Percentiles rank a stretch among this genome's conserved stretches.
Conservation (phyloP, 1,284 basidiomycete genomes). For the Cryptococcus maquisensis region DNA sequence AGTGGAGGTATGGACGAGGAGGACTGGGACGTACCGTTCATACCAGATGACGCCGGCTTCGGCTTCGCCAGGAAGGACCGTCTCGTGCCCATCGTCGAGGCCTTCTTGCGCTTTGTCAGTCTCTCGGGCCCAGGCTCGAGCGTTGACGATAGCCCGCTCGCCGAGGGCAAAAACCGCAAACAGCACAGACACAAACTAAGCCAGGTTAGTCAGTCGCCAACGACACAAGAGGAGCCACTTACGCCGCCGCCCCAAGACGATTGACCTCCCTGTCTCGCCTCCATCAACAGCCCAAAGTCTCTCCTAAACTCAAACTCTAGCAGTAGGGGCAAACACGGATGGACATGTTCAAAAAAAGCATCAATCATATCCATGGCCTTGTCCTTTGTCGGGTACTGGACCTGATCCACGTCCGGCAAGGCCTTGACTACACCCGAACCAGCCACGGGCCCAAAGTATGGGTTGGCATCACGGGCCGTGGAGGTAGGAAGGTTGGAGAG, state of each 20-base stretch:
- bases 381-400: constrained; percentile 76
- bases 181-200: constrained; percentile 72
- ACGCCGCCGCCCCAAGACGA: constrained; percentile 15
- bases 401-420: constrained; percentile 75
- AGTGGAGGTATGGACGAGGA: neutral
- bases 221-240: neutral
- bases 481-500: constrained; percentile 10
- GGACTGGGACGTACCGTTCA: constrained; percentile 32
- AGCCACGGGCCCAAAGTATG: constrained; percentile 82
- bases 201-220: neutral
- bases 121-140: constrained; percentile 56
- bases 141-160: constrained; percentile 56
- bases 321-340: constrained; percentile 77
- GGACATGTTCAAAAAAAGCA: constrained; percentile 75
- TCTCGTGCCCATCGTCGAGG: constrained; percentile 14
- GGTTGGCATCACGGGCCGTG: constrained; percentile 55
- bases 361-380: constrained; percentile 80
- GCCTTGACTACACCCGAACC: constrained; percentile 81
- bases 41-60: constrained; percentile 45
- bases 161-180: constrained; percentile 78
- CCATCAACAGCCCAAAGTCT: constrained; percentile 69
- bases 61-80: constrained; percentile 39
- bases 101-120: constrained; percentile 54
- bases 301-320: constrained; percentile 74
- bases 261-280: constrained; percentile 46